Evolutionary conservation across 176 grass and related monocot species (phyloP), one percentile per base, ranked within the genome.

Genomic region (Thinopyrum elongatum): DNA sequence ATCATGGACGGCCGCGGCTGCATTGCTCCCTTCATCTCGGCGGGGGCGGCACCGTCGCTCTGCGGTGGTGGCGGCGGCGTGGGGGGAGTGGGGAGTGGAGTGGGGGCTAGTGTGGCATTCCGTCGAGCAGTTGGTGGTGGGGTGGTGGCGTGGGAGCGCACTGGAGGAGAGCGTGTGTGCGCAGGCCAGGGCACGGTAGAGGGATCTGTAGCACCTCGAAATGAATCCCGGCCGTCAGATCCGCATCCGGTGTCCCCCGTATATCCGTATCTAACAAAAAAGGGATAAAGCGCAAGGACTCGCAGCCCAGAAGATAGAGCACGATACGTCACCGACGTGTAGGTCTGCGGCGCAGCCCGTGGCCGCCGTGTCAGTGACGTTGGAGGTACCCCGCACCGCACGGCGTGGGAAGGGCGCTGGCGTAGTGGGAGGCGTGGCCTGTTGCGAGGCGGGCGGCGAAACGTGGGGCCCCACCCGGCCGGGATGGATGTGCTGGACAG

Each of bases 1-100:
- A 91, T 27, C 87, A 90, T 77, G 75, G 46, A 86, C 77, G 83
- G 81, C 29, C 84, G 70, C 74, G 87, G 81, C 58, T 72, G 95
- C 87, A 90, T 90, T 77, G 81, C 68, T 2, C 86, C 93, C 77
- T 90, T 82, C 92, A 95, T 90, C 70, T 91, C 81, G 76, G 1
- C 67, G 51, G 46, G 65, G 0, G 86, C 77, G 74, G 79, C 80
- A 65, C 28, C 46, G 46, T 15, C 49, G 49, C 49, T 53, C 49
- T 19, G 49, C 49, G 49, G 44, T 78, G 73, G 49, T 29, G 49
- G 75, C 29, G 60, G 22, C 42, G 42, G 42, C 42, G 42, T 44
- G 42, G 42, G 42, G 42, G 1, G 31, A 0, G 60, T 64, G 11
- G 71, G 25, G 10, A 71, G 61, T 15, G 63, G 51, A 13, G 74